Base-by-base conservation (phyloP, 2,329 filamentous ascomycete species). In the Aspergillus pseudonomiae region DNA sequence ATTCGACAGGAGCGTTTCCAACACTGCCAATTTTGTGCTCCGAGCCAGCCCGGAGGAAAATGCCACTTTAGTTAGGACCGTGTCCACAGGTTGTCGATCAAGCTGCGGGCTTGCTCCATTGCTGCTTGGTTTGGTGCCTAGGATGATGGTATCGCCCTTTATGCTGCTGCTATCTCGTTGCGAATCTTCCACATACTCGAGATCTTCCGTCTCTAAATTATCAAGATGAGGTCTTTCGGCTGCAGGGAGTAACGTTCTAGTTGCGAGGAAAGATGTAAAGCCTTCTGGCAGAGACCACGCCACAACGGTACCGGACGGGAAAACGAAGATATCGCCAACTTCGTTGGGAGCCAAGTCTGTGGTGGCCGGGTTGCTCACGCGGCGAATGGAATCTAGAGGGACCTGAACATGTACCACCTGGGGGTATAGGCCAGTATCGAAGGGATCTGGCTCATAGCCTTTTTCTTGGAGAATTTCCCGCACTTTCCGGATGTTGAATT, bases 41-140 rank as follows among this genome's bases (percentile, higher is more conserved):
- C 95, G 87, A 6, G 95, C 94, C 11, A 99, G 86, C 2, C 94
- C 94, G 0, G 93, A 97, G 0, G 94, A 97, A 78, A 98, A 98
- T 50, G 95, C 95, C 66, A 98, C 94, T 76, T 98, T 97, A 70
- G 94, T 93, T 16, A 97, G 85, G 1, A 94, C 91, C 0, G 84
- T 86, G 69, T 89, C 85, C 36, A 86, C 79, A 61, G 70, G 78
- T 67, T 78, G 75, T 56, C 73, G 74, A 48, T 66, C 63, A 19
- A 63, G 61, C 21, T 73, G 68, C n/a, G 65, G 63, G 34, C 74
- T 72, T 7, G 67, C 53, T 16, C 61, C 57, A 36, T 68, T 65
- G 28, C 63, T 64, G 30, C 65, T 70, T 43, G 80, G 77, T 66
- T 90, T 90, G 1, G 93, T 97, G 41, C 95, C 95, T 6, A 99